Conservation (phyloP, 2,329 filamentous ascomycete species). For the Tolypocladium inflatum region DNA sequence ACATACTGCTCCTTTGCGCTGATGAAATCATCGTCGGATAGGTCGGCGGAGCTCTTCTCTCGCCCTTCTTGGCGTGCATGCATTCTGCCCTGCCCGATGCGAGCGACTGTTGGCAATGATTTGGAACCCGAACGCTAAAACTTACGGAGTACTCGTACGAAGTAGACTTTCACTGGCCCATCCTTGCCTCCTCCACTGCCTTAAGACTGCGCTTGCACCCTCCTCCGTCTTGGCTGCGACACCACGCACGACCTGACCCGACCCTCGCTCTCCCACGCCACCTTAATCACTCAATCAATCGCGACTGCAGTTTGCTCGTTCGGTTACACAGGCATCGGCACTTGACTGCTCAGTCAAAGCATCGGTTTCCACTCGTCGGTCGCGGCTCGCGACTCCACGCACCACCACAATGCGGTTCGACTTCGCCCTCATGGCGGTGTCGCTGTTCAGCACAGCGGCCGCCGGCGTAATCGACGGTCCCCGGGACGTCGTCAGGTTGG, state of each 20-base stretch:
- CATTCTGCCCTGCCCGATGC: not conserved
- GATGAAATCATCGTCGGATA: not conserved
- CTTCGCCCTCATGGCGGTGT: slow-evolving; percentile 2
- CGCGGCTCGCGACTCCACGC: not conserved
- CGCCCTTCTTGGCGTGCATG: not conserved
- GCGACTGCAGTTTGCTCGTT: not conserved
- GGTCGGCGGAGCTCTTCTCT: not conserved
- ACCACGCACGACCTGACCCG: not conserved
- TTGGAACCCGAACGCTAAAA: not conserved
- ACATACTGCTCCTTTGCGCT: not conserved
- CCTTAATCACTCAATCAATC: not conserved
- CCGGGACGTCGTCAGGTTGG: slow-evolving; percentile 14
- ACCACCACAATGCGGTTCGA: slow-evolving; percentile 6
- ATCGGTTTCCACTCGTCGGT: not conserved
- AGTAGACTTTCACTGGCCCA: not conserved
- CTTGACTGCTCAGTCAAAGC: not conserved
- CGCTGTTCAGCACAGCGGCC: slow-evolving; percentile 3
- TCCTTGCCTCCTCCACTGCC: not conserved
- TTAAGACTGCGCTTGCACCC: not conserved
- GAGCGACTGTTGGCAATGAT: not conserved
- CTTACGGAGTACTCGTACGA: no score
- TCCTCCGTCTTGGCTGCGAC: not conserved
- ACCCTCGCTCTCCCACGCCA: not conserved
- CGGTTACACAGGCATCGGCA: not conserved
- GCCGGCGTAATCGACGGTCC: slow-evolving; percentile 6